Base-by-base conservation (phyloP, 176 grass and related monocot species). In the Carex kokanica region DNA sequence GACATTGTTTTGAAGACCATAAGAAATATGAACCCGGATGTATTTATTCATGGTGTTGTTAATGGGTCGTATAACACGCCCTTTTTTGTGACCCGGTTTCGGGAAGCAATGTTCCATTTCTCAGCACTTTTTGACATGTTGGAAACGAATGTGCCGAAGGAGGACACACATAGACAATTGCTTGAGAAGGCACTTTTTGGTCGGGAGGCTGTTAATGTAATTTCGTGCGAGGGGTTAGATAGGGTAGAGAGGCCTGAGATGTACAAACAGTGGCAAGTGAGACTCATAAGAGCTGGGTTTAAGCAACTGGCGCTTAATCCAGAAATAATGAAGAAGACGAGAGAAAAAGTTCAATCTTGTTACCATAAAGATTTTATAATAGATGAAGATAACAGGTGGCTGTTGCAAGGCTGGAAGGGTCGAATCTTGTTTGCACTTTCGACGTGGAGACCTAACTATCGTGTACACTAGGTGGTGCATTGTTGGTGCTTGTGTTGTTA, bases 381-480 rank as follows among this genome's bases (percentile, higher is more conserved):
- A 34, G 93, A 99, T 4, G 91, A 95, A 49, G 93, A 92, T 68
- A 88, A 90, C 80, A 73, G 53, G 65, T 99, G 96, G 96, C 78
- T 95, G 73, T 82, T 99, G 85, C 92, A 87, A 87, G 96, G 96
- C 23, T 99, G 96, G 96, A 99, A 99, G 73, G 96, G 96, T 18
- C 92, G 96, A 31, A 88, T 99, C 60, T 24, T 95, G 32, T 86
- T 86, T 15, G 93, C 96, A 0, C 83, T 95, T 2, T 95, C 96
- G 1, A 89, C 96, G 27, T 99, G 96, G 96, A 93, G 90, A 84
- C 69, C 96, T 1, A 87, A 45, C 51, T 66, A 90, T 61, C 29
- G 68, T 31, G 52, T 73, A 17, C 56, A 60, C 18, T 71, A 65
- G 63, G 23, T 31, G 56, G 78, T 80, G 20, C 13, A 49, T 62